Percentiles rank a stretch among this genome's conserved stretches.
These are phyloP conservation scores for Canna indica DNA, from an alignment of 176 grass and related monocot genomes.

Conservation along the genomic window DNA sequence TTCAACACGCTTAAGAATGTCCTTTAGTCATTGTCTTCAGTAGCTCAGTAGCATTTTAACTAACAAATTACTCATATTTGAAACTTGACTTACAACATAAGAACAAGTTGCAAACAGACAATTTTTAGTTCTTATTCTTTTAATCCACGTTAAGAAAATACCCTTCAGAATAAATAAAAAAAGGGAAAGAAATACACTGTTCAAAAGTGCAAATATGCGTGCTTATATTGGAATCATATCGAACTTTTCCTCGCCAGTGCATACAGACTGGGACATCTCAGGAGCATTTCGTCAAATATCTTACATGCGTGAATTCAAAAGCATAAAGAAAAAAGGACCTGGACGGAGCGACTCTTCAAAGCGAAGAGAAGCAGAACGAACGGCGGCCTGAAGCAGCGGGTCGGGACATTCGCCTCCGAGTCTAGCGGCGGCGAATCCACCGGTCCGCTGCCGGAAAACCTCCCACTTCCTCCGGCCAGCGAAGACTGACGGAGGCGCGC, in stretches of 20 bases:
- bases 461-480: neutral
- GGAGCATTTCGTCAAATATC: neutral
- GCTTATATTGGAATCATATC: too few relatives aligned
- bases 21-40: neutral
- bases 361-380: slow-evolving; percentile 2
- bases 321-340: neutral
- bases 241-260: too few relatives aligned
- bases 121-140: neutral
- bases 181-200: neutral
- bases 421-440: neutral
- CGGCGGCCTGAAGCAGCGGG: slow-evolving; percentile 5
- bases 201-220: too few relatives aligned
- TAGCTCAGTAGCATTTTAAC: neutral
- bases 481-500: neutral
- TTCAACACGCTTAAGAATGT: neutral
- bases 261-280: neutral
- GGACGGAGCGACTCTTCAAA: slow-evolving; percentile 16
- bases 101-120: neutral
- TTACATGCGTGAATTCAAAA: neutral
- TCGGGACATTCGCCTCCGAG: slow-evolving; percentile 2
- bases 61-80: too few relatives aligned
- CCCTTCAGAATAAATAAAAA: neutral
- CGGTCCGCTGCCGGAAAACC: neutral
- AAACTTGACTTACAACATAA: too few relatives aligned
- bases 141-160: neutral